phyloP scores from a whole-genome alignment of 2,329 filamentous ascomycete species.

The Blastomyces silverae region DNA sequence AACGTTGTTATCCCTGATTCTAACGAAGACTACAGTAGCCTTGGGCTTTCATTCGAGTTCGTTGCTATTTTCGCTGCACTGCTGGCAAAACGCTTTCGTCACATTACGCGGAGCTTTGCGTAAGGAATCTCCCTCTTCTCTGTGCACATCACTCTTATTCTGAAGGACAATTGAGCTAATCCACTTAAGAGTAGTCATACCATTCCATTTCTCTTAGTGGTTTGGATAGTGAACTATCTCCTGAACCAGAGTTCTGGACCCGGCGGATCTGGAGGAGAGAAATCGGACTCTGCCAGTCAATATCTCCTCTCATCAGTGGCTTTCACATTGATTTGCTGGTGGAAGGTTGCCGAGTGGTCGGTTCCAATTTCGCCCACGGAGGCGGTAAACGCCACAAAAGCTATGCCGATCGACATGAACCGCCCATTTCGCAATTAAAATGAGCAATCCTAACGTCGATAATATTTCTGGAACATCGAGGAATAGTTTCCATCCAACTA shows the following conservation, averaged over 20 bases:
- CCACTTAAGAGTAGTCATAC: background rate
- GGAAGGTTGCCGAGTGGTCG: slow-evolving; percentile 8
- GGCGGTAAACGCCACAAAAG: background rate
- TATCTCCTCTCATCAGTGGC: slow-evolving; percentile 9
- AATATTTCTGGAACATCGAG: background rate
- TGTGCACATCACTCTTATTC: background rate
- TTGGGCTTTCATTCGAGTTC: slow-evolving; percentile 10
- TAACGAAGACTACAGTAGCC: slow-evolving; percentile 3
- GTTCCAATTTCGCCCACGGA: background rate
- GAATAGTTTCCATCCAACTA: background rate
- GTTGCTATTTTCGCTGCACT: slow-evolving; percentile 4
- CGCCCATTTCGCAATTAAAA: background rate
- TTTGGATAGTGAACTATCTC: slow-evolving; percentile 6
- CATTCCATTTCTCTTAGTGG: background rate
- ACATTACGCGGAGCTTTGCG: slow-evolving; percentile 11
- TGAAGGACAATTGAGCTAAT: background rate
- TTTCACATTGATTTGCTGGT: slow-evolving; percentile 9
- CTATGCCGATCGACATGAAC: background rate
- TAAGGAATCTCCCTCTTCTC: background rate
- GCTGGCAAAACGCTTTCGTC: slow-evolving; percentile 3
- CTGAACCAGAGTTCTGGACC: background rate
- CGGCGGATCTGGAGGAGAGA: background rate
- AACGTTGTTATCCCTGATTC: background rate
- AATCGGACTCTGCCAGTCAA: slow-evolving; percentile 3
- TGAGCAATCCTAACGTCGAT: background rate